Base-by-base conservation (phyloP, 306 rosid species). In the Fragaria nilgerrensis region DNA sequence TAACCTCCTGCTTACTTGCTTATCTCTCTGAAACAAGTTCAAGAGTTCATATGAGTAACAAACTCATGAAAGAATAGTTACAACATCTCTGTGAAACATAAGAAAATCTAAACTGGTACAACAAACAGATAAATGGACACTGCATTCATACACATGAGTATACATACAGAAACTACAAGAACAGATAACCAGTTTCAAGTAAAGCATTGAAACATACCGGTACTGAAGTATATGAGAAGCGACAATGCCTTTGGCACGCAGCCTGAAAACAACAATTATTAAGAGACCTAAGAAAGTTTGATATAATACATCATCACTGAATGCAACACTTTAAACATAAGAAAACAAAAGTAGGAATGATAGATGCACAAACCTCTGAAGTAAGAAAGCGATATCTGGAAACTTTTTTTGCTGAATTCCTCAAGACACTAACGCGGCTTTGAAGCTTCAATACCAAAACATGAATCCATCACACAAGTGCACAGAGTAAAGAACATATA, bases 151-250 rank as follows among this genome's bases (percentile, higher is more conserved):
- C 43, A 36, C 55, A 56, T 62, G 53, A 23, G 13, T 27, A 77
- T 58, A 41, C 9, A 27, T 23, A 11, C 52, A 59, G 48, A 72
- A 39, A 86, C 78, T 77, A 80, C 48, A 37, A 47, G 22, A 62
- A 56, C 61, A 39, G 68, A 32, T 15, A 5, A 77, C 77, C 47
- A 22, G 69, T 39, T 76, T 63, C 22, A 65, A 29, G 34, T 68
- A 39, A 80, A 82, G 50, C 45, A 77, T n/a, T 69, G 55, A 71
- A 82, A 84, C 95, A 83, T 87, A 95, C 98, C 2, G 84, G 83
- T 45, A 82, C 7, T 4, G 89, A 81, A 77, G 81, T 81, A 77
- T 66, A 76, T 43, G 86, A 70, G 27, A 84, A 77, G 32, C 76
- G 49, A 79, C 68, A 68, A 81, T 72, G 88, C 76, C 75, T 82